Evolutionary conservation across 2,329 filamentous ascomycete species (phyloP).

Genomic region (Aspergillus sp.): DNA sequence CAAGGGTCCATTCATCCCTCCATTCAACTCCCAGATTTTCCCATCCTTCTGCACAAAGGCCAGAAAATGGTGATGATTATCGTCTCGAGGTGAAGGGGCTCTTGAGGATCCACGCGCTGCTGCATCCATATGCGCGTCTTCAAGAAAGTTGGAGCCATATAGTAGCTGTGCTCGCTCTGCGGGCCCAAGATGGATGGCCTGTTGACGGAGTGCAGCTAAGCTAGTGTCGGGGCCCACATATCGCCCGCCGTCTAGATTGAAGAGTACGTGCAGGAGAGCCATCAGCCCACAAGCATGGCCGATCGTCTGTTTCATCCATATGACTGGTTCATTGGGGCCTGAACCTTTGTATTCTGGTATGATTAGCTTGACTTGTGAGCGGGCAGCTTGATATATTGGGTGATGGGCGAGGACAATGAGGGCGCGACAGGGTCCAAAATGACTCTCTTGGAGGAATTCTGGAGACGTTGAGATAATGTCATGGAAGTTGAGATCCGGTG

Average conservation of each 20-base stretch:
- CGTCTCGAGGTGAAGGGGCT: constrained; percentile 4
- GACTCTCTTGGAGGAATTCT: not conserved
- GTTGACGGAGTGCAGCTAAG: constrained; percentile 47
- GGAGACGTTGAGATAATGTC: constrained; percentile 9
- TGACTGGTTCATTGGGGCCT: constrained; percentile 52
- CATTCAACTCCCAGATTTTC: constrained; percentile 37
- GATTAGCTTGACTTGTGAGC: not conserved
- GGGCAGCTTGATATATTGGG: constrained; percentile 6
- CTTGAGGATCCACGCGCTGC: constrained; percentile 3
- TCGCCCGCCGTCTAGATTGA: constrained; percentile 47
- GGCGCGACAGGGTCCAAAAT: constrained; percentile 3
- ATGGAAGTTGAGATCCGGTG: constrained; percentile 5
- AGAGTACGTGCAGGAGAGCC: constrained; percentile 54
- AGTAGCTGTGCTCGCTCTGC: constrained; percentile 52
- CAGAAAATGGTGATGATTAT: constrained; percentile 27
- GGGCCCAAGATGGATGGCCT: constrained; percentile 46
- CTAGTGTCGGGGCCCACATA: constrained; percentile 46
- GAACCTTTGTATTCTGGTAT: constrained; percentile 43
- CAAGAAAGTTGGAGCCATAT: constrained; percentile 40
- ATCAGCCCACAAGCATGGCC: constrained; percentile 61
- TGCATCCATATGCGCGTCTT: constrained; percentile 24
- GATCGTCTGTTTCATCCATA: constrained; percentile 62
- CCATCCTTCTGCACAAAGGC: constrained; percentile 35
- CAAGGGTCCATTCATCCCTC: constrained; percentile 31
- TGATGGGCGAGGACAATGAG: constrained; percentile 1